Conservation (phyloP, 768 basidiomycete genomes). For the Tulasnella sp. region DNA sequence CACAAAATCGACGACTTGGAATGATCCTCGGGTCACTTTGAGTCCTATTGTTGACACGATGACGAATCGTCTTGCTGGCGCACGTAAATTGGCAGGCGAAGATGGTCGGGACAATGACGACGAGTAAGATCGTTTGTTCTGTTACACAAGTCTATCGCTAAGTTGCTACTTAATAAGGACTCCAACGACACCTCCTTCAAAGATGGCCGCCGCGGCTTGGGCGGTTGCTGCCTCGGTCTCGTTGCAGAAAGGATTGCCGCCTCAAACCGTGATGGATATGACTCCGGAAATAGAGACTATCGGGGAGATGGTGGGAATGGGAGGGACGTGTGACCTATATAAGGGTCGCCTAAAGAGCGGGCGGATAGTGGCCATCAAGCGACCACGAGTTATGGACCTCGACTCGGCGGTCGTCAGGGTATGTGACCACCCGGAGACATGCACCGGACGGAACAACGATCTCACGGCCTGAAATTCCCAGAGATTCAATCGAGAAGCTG, state of each 20-base stretch:
- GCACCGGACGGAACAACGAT: background rate
- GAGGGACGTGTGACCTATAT: conserved; percentile 8
- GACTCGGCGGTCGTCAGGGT: conserved; percentile 3
- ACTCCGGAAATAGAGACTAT: conserved; percentile 2
- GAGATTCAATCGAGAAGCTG: conserved; percentile 7
- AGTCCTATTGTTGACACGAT: background rate
- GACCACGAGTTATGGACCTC: conserved; percentile 1
- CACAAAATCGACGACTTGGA: conserved; percentile 99
- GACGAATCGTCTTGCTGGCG: background rate
- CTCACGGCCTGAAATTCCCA: background rate
- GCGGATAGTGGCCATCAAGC: conserved; percentile 1
- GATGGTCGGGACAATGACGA: background rate
- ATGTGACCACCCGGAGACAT: background rate
- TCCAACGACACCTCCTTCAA: background rate
- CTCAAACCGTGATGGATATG: background rate
- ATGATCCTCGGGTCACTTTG: conserved; percentile 67
- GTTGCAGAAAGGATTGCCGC: background rate
- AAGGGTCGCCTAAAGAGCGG: background rate
- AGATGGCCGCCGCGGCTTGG: background rate
- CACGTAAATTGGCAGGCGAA: background rate
- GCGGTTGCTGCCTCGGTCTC: background rate
- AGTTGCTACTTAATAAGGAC: background rate
- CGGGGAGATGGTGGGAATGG: background rate
- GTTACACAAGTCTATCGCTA: background rate
- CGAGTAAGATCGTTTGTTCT: background rate